These are phyloP conservation scores for Metarhizium brunneum DNA, from an alignment of 2,329 filamentous ascomycete genomes.

Conservation along the genomic window DNA sequence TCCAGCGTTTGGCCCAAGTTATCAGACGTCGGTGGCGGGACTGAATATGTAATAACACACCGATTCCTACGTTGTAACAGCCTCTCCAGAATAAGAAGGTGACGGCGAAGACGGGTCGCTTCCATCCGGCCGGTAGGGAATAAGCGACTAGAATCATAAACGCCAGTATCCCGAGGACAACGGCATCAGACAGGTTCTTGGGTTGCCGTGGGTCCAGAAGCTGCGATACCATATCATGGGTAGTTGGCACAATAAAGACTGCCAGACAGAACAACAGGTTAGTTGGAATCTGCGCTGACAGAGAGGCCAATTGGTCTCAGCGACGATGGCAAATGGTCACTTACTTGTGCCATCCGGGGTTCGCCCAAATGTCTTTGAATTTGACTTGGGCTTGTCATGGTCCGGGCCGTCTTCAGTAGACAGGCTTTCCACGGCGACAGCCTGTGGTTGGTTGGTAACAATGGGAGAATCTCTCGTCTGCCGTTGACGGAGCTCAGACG, in stretches of 20 bases:
- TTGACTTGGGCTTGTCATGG: conserved; percentile 12
- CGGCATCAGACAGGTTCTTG: conserved; percentile 82
- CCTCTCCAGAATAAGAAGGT: conserved; percentile 89
- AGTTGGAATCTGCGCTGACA: conserved; percentile 2
- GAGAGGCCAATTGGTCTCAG: neutral
- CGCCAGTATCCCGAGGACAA: conserved; percentile 71
- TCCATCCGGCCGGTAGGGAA: conserved; percentile 57
- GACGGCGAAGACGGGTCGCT: conserved; percentile 68
- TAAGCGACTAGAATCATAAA: conserved; percentile 67
- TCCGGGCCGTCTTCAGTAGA: neutral
- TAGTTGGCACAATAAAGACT: conserved; percentile 95
- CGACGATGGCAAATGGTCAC: conserved; percentile 22
- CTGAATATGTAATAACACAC: conserved; percentile 78
- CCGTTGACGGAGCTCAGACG: conserved; percentile 4
- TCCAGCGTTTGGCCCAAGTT: conserved; percentile 76
- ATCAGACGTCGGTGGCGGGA: conserved; percentile 82
- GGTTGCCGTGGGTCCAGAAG: conserved; percentile 88
- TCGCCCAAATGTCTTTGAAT: conserved; percentile 70
- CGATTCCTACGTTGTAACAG: conserved; percentile 90
- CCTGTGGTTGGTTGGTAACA: neutral
- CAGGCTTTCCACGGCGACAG: neutral
- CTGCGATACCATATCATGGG: conserved; percentile 98
- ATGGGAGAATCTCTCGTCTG: neutral
- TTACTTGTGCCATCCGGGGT: conserved; percentile 85
- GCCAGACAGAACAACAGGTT: conserved; percentile 6